These are phyloP conservation scores for Hemileccinum rubropunctum DNA, from an alignment of 768 basidiomycete species.

Conservation along the genomic window DNA sequence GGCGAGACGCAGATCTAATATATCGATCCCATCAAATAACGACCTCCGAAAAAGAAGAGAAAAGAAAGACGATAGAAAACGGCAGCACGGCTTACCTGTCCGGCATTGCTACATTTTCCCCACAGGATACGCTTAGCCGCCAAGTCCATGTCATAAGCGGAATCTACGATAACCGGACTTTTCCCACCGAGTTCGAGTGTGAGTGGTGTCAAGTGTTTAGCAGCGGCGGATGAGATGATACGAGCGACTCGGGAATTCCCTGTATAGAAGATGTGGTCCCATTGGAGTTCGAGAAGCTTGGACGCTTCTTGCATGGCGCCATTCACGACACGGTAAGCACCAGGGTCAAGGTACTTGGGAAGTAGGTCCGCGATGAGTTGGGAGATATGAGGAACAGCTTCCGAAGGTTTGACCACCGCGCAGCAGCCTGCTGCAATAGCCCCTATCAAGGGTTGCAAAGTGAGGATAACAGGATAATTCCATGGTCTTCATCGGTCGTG, in stretches of 20 bases:
- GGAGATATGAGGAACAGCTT: slow-evolving; percentile 46
- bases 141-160: slow-evolving; percentile 41
- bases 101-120: slow-evolving; percentile 64
- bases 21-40: background rate
- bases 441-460: slow-evolving; percentile 57
- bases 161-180: slow-evolving; percentile 45
- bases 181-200: slow-evolving; percentile 38
- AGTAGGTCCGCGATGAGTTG: slow-evolving; percentile 51
- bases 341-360: slow-evolving; percentile 52
- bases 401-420: slow-evolving; percentile 66
- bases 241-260: slow-evolving; percentile 31
- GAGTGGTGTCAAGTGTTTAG: slow-evolving; percentile 33
- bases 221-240: slow-evolving; percentile 25
- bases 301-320: slow-evolving; percentile 42
- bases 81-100: slow-evolving; percentile 43
- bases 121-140: slow-evolving; percentile 65
- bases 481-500: slow-evolving; percentile 44
- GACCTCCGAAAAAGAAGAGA: background rate
- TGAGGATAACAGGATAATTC: slow-evolving; percentile 63
- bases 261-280: slow-evolving; percentile 39
- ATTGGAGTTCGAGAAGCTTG: slow-evolving; percentile 28
- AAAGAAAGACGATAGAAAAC: background rate
- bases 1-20: slow-evolving; percentile 40
- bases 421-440: slow-evolving; percentile 76
- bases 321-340: slow-evolving; percentile 52